Evolutionary conservation across 768 basidiomycete species (phyloP).

Genomic region (Lyophyllum shimeji): DNA sequence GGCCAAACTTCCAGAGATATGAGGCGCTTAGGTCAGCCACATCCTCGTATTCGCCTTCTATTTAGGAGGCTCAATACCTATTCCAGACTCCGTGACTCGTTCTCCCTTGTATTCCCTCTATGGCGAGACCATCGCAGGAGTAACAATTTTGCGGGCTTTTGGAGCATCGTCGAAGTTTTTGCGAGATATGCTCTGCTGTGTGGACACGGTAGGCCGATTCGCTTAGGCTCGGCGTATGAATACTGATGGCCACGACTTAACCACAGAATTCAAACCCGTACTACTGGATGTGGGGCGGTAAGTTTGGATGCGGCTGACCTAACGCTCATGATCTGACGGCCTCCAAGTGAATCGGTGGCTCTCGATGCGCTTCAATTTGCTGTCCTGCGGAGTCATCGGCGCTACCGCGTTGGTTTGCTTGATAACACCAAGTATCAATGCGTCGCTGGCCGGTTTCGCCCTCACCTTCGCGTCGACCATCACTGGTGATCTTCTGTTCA

Average conservation of each 20-base stretch:
- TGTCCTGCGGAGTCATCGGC: slow-evolving; percentile 74
- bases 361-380: slow-evolving; percentile 81
- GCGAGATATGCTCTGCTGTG: slow-evolving; percentile 79
- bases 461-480: slow-evolving; percentile 82
- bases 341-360: slow-evolving; percentile 84
- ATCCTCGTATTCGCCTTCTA: background rate
- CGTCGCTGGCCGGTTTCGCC: slow-evolving; percentile 84
- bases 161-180: slow-evolving; percentile 87
- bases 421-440: slow-evolving; percentile 67
- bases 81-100: slow-evolving; percentile 34
- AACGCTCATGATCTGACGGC: background rate
- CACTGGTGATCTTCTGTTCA: slow-evolving; percentile 67
- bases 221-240: background rate
- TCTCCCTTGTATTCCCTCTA: slow-evolving; percentile 44
- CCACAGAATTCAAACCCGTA: slow-evolving; percentile 64
- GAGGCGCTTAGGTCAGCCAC: slow-evolving; percentile 64
- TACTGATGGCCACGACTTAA: background rate
- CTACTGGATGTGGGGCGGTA: slow-evolving; percentile 92
- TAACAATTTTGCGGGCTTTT: slow-evolving; percentile 69
- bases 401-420: slow-evolving; percentile 68
- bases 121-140: slow-evolving; percentile 43
- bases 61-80: slow-evolving; percentile 1
- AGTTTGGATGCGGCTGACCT: slow-evolving; percentile 9
- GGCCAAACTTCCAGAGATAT: slow-evolving; percentile 88
- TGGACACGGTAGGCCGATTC: slow-evolving; percentile 63